phyloP scores from a whole-genome alignment of 257 asterid species.

The Ehretia macrophylla region DNA sequence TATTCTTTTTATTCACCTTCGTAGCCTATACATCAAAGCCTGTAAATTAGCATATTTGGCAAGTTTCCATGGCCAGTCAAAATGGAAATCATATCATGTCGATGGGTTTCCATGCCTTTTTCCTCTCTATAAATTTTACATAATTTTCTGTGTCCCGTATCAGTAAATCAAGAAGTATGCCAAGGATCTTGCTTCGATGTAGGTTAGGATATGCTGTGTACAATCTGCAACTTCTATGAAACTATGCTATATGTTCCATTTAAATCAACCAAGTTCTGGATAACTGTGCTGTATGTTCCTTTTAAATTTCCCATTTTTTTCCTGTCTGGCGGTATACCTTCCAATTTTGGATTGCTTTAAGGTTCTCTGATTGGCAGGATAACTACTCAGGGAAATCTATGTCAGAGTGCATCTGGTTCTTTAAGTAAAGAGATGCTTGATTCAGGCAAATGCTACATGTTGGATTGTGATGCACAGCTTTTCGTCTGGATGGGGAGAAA shows the following conservation, averaged over 20 bases:
- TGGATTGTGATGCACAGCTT: slow-evolving; percentile 59
- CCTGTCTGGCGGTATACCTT: slow-evolving; percentile 9
- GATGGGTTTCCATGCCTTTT: no score
- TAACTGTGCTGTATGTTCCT: slow-evolving; percentile 3
- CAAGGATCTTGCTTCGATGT: no score
- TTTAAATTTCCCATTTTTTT: slow-evolving; percentile 15
- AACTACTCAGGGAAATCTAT: slow-evolving; percentile 43
- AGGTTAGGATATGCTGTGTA: no score
- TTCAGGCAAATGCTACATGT: slow-evolving; percentile 60
- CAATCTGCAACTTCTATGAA: no score
- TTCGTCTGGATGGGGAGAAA: slow-evolving; percentile 78
- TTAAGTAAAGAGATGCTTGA: slow-evolving; percentile 51
- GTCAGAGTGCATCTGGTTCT: slow-evolving; percentile 34
- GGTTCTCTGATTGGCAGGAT: slow-evolving; percentile 53
- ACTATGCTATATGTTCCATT: slow-evolving; percentile 8
- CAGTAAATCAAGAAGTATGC: no score
- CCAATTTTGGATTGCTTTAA: slow-evolving; percentile 32
- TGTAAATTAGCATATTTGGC: no score
- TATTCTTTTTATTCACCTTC: not conserved
- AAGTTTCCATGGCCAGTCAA: no score
- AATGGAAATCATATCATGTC: no score
- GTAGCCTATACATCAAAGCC: no score
- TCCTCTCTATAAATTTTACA: no score
- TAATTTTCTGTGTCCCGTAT: no score
- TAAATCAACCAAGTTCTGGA: no score